phyloP scores from a whole-genome alignment of 2,329 filamentous ascomycete genomes.

The Huntiella abstrusa region DNA sequence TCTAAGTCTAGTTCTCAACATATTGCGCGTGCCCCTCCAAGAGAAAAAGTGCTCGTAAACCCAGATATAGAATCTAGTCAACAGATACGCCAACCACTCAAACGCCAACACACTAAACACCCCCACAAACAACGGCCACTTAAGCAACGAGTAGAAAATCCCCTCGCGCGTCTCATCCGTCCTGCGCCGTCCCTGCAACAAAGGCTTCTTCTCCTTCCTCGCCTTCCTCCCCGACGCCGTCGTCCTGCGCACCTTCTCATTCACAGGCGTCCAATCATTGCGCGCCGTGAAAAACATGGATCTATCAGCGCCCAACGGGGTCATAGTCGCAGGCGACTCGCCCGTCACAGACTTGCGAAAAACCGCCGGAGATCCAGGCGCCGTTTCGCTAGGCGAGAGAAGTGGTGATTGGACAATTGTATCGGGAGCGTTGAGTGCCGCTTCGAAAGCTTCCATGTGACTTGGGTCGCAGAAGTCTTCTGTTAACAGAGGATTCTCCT shows the following conservation, averaged over 20 bases:
- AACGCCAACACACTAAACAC: conserved; percentile 13
- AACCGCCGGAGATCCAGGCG: conserved; percentile 5
- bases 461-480: conserved; percentile 55
- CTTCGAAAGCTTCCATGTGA: conserved; percentile 61
- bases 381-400: conserved; percentile 33
- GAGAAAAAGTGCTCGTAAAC: conserved; percentile 80
- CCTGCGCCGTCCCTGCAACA: conserved; percentile 35
- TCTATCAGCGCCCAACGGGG: conserved; percentile 14
- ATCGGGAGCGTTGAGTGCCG: conserved; percentile 67
- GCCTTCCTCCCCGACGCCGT: conserved; percentile 17
- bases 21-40: conserved; percentile 66
- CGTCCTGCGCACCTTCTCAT: conserved; percentile 40
- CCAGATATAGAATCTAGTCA: conserved; percentile 77
- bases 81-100: conserved; percentile 43
- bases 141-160: conserved; percentile 70
- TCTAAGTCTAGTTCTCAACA: conserved; percentile 51
- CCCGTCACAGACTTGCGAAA: conserved; percentile 16
- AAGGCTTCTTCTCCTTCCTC: conserved; percentile 17
- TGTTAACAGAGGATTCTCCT: conserved; percentile 58
- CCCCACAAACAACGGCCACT: conserved; percentile 77
- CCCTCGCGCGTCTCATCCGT: conserved; percentile 91
- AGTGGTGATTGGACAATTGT: conserved; percentile 29
- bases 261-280: conserved; percentile 88
- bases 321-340: conserved; percentile 12
- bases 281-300: conserved; percentile 64